Evolutionary conservation across 345 rosid genomes (phyloP), one percentile per base, ranked within the genome.

Genomic region (Citrus inodora): DNA sequence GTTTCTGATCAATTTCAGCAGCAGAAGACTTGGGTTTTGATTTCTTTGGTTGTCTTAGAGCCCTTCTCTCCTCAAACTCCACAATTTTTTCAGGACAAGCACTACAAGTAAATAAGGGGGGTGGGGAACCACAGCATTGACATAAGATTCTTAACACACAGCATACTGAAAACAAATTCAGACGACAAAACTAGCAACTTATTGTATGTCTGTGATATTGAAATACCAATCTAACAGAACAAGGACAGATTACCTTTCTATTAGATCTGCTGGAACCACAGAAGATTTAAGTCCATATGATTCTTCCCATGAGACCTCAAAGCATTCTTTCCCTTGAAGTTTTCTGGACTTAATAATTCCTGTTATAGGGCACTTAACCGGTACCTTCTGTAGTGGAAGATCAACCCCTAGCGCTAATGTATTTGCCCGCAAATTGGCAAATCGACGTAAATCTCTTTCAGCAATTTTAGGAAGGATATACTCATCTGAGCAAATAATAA

Each of bases 381-480:
- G 89, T 56, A 93, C 80, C 91, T 88, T 76, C 58, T 85, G 70
- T 35, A 87, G 73, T 35, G 89, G 85, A 86, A 80, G 85, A 37
- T 85, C 84, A 80, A 84, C 82, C 74, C 87, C 98, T 48, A 88
- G 77, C 40, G 77, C 83, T 53, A 81, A 74, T 61, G 92, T 87
- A 72, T 86, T 69, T 13, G 82, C 86, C 33, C 92, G 91, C 84
- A 90, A 80, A 84, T 84, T 86, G 80, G 91, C 90, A 74, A 88
- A 92, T 78, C 91, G 87, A 63, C 95, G 83, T 76, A 96, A 73
- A 74, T 88, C 90, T 85, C 97, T 89, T 86, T 96, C 98, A 74
- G 97, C 99, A 83, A 94, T 87, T 90, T 89, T 96, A 22, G 98
- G 93, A 80, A 96, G 97, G 79, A 92, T 83, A 82, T 92, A 94